These are phyloP conservation scores for Coprinopsis cinerea DNA, from an alignment of 768 basidiomycete species.

Conservation along the genomic window DNA sequence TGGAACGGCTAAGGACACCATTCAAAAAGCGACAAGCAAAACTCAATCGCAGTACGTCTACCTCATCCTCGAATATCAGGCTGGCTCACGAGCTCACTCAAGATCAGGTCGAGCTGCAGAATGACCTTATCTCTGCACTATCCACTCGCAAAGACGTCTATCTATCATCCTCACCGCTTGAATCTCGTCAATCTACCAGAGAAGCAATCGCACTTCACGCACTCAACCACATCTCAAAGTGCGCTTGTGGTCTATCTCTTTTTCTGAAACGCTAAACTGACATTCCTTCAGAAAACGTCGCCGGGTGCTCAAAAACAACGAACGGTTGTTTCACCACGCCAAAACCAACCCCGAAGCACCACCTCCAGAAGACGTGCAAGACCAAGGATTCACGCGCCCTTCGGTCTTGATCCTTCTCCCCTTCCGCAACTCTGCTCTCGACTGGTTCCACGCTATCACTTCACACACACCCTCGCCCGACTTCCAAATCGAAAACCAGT, in stretches of 20 bases:
- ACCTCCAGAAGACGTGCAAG: slow-evolving; percentile 73
- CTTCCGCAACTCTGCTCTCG: slow-evolving; percentile 82
- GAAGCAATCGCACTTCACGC: slow-evolving; percentile 74
- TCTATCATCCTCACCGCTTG: slow-evolving; percentile 58
- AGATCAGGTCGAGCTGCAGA: slow-evolving; percentile 55
- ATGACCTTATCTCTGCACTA: slow-evolving; percentile 60
- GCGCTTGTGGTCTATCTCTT: slow-evolving; percentile 12
- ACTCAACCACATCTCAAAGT: slow-evolving; percentile 90
- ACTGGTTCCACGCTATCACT: slow-evolving; percentile 78
- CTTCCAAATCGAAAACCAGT: slow-evolving; percentile 84
- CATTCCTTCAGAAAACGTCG: slow-evolving; percentile 69
- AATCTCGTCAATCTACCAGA: slow-evolving; percentile 55
- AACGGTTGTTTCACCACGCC: slow-evolving; percentile 70
- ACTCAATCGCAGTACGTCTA: slow-evolving; percentile 42
- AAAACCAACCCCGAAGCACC: slow-evolving; percentile 48
- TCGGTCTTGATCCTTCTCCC: slow-evolving; percentile 90
- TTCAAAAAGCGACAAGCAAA: slow-evolving; percentile 52
- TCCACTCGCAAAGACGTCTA: slow-evolving; percentile 75
- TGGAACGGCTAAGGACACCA: slow-evolving; percentile 49
- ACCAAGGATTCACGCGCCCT: slow-evolving; percentile 97
- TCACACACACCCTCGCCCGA: slow-evolving; percentile 64
- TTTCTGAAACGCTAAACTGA: background rate
- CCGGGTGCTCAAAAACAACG: slow-evolving; percentile 88
- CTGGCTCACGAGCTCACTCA: slow-evolving; percentile 1
- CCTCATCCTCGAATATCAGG: background rate